A percentile compares a stretch with the other conserved stretches of the same genome.
Conservation (phyloP, 108 stramenopile species). For the Conticribra weissflogii region DNA sequence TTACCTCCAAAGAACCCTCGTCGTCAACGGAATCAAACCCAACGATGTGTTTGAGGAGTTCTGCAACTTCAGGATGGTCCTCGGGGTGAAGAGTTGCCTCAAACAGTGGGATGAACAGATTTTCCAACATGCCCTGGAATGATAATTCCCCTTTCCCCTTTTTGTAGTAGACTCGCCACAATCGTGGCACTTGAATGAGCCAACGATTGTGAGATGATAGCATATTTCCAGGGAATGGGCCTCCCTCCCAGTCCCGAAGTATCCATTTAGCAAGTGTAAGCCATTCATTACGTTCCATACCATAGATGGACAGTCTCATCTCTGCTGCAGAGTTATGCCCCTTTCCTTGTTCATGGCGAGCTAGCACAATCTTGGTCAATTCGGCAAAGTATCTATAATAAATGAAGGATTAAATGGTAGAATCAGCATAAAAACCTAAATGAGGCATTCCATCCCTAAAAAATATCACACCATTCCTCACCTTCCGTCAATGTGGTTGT, state of each 20-base stretch:
- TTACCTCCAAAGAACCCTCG: constrained; percentile 88
- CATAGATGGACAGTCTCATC: constrained; percentile 95
- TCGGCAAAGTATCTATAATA: constrained; percentile 90
- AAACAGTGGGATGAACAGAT: constrained; percentile 97
- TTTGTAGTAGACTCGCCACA: constrained; percentile 93
- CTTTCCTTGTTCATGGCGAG: constrained; percentile 88
- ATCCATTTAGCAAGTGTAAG: constrained; percentile 86
- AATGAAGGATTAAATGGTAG: background rate
- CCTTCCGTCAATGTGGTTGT: constrained; percentile 87
- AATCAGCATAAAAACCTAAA: background rate
- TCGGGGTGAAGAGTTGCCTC: constrained; percentile 95
- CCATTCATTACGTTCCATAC: constrained; percentile 96
- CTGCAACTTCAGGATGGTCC: constrained; percentile 91
- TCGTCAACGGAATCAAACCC: constrained; percentile 99
- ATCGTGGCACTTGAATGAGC: constrained; percentile 96
- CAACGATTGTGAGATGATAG: constrained; percentile 96
- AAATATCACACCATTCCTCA: constrained; percentile 25
- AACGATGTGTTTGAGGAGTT: constrained; percentile 93
- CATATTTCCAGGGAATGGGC: constrained; percentile 80
- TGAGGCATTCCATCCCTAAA: too few relatives aligned
- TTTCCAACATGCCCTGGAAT: constrained; percentile 95
- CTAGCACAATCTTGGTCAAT: constrained; percentile 89
- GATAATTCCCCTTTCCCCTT: constrained; percentile 55
- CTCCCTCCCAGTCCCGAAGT: constrained; percentile 72
- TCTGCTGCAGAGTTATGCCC: constrained; percentile 92